A percentile compares a stretch with the other conserved stretches of the same genome.
Evolutionary conservation across 805 yeast genomes (phyloP).

Genomic region (Candida taoyuanica): DNA sequence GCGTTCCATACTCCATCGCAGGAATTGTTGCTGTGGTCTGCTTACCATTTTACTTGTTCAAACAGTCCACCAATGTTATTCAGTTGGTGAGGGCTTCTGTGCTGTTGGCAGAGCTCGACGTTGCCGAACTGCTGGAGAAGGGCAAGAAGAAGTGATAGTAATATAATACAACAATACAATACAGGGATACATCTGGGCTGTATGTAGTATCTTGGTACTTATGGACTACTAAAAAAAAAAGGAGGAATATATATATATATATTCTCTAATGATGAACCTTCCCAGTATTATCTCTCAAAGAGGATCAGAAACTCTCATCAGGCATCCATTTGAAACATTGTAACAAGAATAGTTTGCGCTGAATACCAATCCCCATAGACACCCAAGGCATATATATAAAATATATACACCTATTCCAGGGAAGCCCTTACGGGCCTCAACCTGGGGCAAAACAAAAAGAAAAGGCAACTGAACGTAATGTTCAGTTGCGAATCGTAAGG

Average conservation of each 20-base stretch:
- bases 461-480: no score
- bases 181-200: not conserved
- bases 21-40: conserved; percentile 53
- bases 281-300: not conserved
- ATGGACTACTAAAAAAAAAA: no score
- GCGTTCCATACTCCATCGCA: conserved; percentile 50
- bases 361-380: conserved; percentile 27
- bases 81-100: conserved; percentile 86
- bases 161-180: no score
- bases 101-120: conserved; percentile 71
- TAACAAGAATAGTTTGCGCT: conserved; percentile 29
- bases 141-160: conserved; percentile 7
- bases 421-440: no score
- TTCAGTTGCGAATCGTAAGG: conserved; percentile 26
- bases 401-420: no score
- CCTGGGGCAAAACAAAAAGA: no score
- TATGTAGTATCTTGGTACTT: not conserved
- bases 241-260: no score
- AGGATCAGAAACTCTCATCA: conserved; percentile 29
- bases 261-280: conserved; percentile 6
- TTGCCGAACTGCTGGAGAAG: conserved; percentile 30
- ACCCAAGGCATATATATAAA: no score
- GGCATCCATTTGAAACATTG: conserved; percentile 22
- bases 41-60: conserved; percentile 85
- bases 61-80: conserved; percentile 84